These are phyloP conservation scores for Acmispon strigosus DNA, from an alignment of 306 rosid species.

Conservation along the genomic window DNA sequence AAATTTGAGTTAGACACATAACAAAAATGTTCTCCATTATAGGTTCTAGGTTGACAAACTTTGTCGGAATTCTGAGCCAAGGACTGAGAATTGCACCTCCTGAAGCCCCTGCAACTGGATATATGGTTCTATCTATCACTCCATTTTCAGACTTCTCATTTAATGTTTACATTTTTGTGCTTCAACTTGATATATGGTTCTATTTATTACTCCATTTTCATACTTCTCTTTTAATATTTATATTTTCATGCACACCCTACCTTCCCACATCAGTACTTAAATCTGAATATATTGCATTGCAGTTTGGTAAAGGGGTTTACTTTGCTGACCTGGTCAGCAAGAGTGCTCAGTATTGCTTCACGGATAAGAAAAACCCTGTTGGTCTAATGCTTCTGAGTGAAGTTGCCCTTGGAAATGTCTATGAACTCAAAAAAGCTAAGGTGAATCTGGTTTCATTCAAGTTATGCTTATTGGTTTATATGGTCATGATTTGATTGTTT, in stretches of 20 bases:
- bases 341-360: conserved; percentile 97
- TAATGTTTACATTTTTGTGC: not conserved
- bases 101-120: conserved; percentile 98
- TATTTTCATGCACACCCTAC: not conserved
- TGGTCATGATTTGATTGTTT: conserved; percentile 6
- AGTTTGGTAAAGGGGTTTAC: conserved; percentile 97
- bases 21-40: conserved; percentile 1
- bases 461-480: conserved; percentile 10
- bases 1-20: conserved; percentile 2
- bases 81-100: conserved; percentile 99
- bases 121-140: conserved; percentile 55
- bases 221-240: not conserved
- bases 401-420: conserved; percentile 84
- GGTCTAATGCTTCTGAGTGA: conserved; percentile 91
- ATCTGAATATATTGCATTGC: conserved; percentile 32
- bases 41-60: conserved; percentile 96
- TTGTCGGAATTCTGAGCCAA: conserved; percentile 91
- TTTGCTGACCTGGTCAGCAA: conserved; percentile 94
- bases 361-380: conserved; percentile 82
- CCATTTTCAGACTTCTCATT: not conserved
- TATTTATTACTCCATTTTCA: not conserved
- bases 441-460: conserved; percentile 35
- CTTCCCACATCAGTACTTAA: not conserved
- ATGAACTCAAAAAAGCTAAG: conserved; percentile 81
- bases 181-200: conserved; percentile 91